Evolutionary conservation across 2,329 filamentous ascomycete genomes (phyloP), one percentile per base, ranked within the genome.

Genomic region (Hypoxylon sp.): DNA sequence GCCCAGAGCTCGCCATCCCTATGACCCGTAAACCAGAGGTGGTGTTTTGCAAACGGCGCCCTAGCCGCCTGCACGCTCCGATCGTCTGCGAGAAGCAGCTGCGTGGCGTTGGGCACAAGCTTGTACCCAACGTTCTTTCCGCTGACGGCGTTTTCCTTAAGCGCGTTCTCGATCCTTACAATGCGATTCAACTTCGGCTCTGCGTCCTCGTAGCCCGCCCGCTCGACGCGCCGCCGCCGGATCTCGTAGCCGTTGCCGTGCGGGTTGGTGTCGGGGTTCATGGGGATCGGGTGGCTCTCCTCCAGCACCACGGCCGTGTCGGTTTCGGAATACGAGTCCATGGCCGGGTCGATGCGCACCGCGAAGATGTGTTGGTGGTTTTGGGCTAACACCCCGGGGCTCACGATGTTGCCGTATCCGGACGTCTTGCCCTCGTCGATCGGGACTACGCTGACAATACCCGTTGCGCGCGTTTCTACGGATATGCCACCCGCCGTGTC

Each of bases 291-390:
- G 43, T 74, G 73, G 39, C 67, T 72, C 60, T 76, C 74, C 49
- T 76, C 74, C n/a, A 76, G 46, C 13, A 75, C 70, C 34, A 76
- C 68, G 6, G 67, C 56, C 0, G 74, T 74, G 13, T 71, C 72
- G 37, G 34, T 62, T 1, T 50, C 64, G 6, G 34, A 50, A 54
- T 75, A 74, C 28, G 74, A 75, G 72, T 88, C 85, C 64, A 88
- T 81, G 41, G 81, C 82, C 1, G 86, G 86, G 68, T 91, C 88
- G n/a, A 91, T 84, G 0, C 88, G 82, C 28, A 87, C 73, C n/a
- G 80, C 83, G 71, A 91, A 91, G 37, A 91, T 80, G 73, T 91
- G 88, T 71, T 91, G 89, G 62, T 91, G 88, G 71, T 90, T 88
- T 20, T 87, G 86, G 0, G 88, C 89, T 4, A 90, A 74, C 0